Evolutionary conservation across 257 asterid genomes (phyloP).

Genomic region (Przewalskia tangutica): DNA sequence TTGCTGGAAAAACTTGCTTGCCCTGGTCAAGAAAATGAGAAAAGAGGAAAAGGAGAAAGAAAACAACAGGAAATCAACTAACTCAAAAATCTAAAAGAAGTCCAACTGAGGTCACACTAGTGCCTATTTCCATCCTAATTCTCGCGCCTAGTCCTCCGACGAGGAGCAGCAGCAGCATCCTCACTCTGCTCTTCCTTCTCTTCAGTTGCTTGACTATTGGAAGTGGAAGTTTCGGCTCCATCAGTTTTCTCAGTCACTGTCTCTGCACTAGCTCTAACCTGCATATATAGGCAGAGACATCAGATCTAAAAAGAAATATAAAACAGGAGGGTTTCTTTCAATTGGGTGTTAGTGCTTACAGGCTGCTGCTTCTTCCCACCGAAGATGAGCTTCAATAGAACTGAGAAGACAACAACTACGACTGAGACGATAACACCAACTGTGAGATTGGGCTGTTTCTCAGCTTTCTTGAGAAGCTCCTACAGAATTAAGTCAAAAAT

Average conservation of each 20-base stretch:
- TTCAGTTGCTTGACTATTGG: constrained; percentile 45
- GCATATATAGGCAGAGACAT: background rate
- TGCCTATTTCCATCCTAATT: background rate
- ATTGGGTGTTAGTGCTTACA: constrained; percentile 18
- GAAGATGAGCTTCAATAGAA: constrained; percentile 55
- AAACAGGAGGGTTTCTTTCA: background rate
- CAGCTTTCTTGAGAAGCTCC: constrained; percentile 86
- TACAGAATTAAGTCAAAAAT: constrained; percentile 4
- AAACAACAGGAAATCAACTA: background rate
- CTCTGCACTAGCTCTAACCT: constrained; percentile 43
- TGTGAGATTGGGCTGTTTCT: constrained; percentile 70
- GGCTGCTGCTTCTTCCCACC: constrained; percentile 82
- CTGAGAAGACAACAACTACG: constrained; percentile 40
- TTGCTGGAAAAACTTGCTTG: background rate
- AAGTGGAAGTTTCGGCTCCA: constrained; percentile 44
- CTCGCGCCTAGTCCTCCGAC: constrained; percentile 12
- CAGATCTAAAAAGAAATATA: background rate
- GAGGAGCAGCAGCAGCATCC: constrained; percentile 7
- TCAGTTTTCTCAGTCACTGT: constrained; percentile 24
- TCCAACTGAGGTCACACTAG: background rate
- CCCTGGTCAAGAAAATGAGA: background rate
- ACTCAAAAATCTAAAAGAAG: constrained; percentile 2
- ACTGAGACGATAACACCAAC: constrained; percentile 49
- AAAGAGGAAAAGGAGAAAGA: background rate
- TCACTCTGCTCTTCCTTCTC: constrained; percentile 48